phyloP scores from a whole-genome alignment of 305 asterid species.

The Ruellia speciosa region DNA sequence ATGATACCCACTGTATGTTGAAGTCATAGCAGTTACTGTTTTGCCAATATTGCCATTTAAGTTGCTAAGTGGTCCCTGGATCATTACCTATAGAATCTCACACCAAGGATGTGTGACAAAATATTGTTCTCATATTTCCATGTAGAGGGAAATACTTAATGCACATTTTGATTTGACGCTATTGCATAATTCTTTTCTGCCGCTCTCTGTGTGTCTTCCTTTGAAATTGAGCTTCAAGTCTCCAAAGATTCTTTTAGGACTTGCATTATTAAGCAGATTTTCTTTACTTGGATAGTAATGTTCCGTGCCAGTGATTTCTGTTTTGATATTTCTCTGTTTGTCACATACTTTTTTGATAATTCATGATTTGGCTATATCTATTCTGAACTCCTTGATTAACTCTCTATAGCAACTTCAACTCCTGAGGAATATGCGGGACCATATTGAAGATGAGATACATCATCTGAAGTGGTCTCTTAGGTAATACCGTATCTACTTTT shows the following conservation, averaged over 20 bases:
- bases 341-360: conserved; percentile 9
- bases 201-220: no score
- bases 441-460: conserved; percentile 72
- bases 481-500: conserved; percentile 26
- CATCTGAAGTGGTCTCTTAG: conserved; percentile 81
- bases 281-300: conserved; percentile 1
- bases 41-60: background rate
- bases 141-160: no score
- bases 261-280: background rate
- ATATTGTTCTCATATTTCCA: no score
- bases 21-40: no score
- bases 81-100: background rate
- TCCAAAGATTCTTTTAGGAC: background rate
- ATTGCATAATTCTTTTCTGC: background rate
- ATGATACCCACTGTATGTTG: background rate
- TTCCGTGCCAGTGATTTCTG: background rate
- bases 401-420: conserved; percentile 61
- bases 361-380: conserved; percentile 15
- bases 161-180: background rate
- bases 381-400: conserved; percentile 17
- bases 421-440: conserved; percentile 74
- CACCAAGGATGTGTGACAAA: background rate
- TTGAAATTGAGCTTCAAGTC: background rate
- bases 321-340: conserved; percentile 9
- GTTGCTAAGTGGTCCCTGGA: background rate